Evolutionary conservation across 31 red algal genomes (phyloP), one percentile per base, ranked within the genome.

Genomic region (Odonthalia washingtoniensis): DNA sequence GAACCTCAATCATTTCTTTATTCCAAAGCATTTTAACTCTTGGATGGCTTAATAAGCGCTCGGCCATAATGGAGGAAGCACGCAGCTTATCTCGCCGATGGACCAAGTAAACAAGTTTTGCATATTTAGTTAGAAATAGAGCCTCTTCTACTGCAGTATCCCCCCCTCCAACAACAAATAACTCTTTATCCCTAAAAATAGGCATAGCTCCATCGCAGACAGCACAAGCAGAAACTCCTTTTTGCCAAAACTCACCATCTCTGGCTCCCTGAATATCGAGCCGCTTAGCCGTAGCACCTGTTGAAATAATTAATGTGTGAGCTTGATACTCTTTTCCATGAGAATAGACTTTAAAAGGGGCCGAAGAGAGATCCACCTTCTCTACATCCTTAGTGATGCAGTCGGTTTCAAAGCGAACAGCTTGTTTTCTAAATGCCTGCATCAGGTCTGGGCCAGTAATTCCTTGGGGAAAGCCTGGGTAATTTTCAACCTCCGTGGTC

Each of bases 81-180:
- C 98, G 90, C 44, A 99, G 77, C 43, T 74, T 68, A 70, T 99
- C 98, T 9, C 95, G 74, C 3, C 98, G 92, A 83, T 97, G 95
- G 63, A 99, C 77, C n/a, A 99, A 82, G 32, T 89, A 86, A 44
- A 99, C 95, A 36, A 83, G 87, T n/a, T 80, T 87, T 2, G 77
- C 98, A 81, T 93, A 99, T 75, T 97, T 96, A 1, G 98, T 97
- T 80, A 99, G 83, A 93, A 99, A 99, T 6, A 78, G 49, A 32
- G 98, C 98, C 86, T 99, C 98, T 68, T 99, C 98, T 92, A 99
- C 92, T 14, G 98, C 98, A 34, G 93, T 94, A 70, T 99, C 98
- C n/a, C 98, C 98, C 21, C 98, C 98, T 36, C 98, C 98, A 70
- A 99, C 85, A 3, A 99, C 98, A 21, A 89, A 90, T 37, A 99